Percentiles rank a stretch among this genome's conserved stretches.
Conservation (phyloP, 108 stramenopile genomes). For the Pseudonitzschia delicatissima region DNA sequence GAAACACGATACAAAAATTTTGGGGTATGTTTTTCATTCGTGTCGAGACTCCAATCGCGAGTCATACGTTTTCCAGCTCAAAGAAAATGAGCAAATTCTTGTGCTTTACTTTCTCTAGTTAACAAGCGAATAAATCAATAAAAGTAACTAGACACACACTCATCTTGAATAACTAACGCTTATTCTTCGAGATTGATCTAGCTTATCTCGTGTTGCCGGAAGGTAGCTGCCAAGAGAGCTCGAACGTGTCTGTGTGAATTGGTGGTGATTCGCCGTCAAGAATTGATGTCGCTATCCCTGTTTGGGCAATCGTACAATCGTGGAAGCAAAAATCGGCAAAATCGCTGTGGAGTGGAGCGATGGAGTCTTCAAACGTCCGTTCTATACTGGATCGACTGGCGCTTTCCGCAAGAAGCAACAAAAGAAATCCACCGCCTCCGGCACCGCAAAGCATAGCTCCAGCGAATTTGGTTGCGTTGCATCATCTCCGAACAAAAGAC, state of each 20-base stretch:
- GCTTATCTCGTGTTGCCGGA: too few relatives aligned
- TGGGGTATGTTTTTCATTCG: too few relatives aligned
- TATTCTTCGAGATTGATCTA: too few relatives aligned
- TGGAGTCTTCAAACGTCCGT: conserved; percentile 8
- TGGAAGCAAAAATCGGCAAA: conserved; percentile 45
- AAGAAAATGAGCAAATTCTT: too few relatives aligned
- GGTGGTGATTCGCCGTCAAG: conserved; percentile 14
- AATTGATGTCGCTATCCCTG: conserved; percentile 36
- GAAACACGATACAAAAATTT: too few relatives aligned
- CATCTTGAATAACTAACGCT: too few relatives aligned
- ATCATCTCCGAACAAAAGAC: conserved; percentile 37
- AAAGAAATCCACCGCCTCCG: conserved; percentile 82
- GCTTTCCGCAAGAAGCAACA: conserved; percentile 37
- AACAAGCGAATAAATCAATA: too few relatives aligned
- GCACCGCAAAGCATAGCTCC: conserved; percentile 77
- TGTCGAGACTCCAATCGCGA: too few relatives aligned
- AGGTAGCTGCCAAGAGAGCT: conserved; percentile 29
- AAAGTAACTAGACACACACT: too few relatives aligned
- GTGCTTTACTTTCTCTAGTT: too few relatives aligned
- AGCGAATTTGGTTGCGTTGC: conserved; percentile 27
- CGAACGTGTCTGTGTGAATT: conserved; percentile 2
- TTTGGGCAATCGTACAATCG: conserved; percentile 30
- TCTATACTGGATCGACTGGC: conserved; percentile 21
- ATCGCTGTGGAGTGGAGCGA: conserved; percentile 8
- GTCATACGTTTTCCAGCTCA: too few relatives aligned